Evolutionary conservation across 805 yeast genomes (phyloP).

Genomic region (Yarrowia deformans): DNA sequence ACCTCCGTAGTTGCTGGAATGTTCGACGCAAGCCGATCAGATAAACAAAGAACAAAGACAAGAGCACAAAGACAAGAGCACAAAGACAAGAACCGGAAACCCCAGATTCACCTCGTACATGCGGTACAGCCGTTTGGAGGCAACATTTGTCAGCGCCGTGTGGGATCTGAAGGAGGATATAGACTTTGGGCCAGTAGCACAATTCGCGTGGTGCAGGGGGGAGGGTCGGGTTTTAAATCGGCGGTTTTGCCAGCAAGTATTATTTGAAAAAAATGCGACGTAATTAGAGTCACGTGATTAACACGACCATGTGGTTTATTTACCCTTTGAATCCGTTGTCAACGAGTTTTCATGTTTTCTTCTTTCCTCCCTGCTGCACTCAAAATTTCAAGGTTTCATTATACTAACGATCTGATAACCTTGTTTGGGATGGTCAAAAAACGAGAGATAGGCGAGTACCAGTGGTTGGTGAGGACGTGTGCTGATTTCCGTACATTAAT

Average conservation of each 20-base stretch:
- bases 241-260: too few species aligned
- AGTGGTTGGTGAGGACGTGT: too few species aligned
- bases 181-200: conserved; percentile 6
- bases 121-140: conserved; percentile 1
- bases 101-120: not conserved
- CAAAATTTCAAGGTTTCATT: conserved; percentile 10
- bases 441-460: not conserved
- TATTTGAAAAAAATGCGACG: not conserved
- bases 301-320: not conserved
- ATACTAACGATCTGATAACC: conserved; percentile 6
- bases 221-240: too few species aligned
- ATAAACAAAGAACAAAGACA: not conserved
- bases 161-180: not conserved
- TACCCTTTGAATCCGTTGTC: too few species aligned
- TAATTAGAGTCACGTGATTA: not conserved
- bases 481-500: too few species aligned
- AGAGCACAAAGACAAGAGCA: not conserved
- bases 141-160: not conserved
- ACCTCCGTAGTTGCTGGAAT: too few species aligned
- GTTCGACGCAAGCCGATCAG: not conserved
- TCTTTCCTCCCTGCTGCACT: not conserved
- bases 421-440: not conserved
- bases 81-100: not conserved
- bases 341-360: too few species aligned
- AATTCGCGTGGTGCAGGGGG: conserved; percentile 19